A percentile compares a stretch with the other conserved stretches of the same genome.
Conservation (phyloP, 768 basidiomycete species). For the Collybia mongolica region DNA sequence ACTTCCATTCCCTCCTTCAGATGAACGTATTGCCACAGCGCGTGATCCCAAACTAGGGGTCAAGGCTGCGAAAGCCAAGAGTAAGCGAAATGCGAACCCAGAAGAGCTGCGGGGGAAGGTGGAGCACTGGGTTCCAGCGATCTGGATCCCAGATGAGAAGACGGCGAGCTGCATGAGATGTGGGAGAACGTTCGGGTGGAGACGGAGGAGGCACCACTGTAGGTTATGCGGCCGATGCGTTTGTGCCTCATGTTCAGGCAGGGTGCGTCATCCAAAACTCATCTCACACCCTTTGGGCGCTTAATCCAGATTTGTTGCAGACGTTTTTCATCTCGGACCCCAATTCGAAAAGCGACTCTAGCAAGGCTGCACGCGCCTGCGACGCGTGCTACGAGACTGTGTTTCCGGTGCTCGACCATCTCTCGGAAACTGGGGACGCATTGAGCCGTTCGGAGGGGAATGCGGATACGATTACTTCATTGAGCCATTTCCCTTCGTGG, state of each 20-base stretch:
- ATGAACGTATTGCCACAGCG: constrained; percentile 38
- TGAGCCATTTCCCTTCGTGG: constrained; percentile 53
- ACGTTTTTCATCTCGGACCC: constrained; percentile 79
- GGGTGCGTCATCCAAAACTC: constrained; percentile 45
- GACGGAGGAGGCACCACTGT: constrained; percentile 82
- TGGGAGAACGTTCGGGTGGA: constrained; percentile 71
- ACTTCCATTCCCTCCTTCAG: constrained; percentile 61
- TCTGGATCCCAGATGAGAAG: constrained; percentile 90
- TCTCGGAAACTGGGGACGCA: constrained; percentile 12
- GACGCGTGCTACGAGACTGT: constrained; percentile 85
- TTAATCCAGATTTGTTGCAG: constrained; percentile 35
- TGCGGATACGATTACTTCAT: constrained; percentile 44
- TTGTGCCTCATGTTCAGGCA: constrained; percentile 79
- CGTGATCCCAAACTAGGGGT: not conserved
- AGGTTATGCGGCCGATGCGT: constrained; percentile 84
- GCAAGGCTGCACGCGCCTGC: constrained; percentile 75
- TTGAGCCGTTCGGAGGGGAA: constrained; percentile 11
- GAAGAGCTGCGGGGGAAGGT: constrained; percentile 50
- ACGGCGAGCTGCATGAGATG: constrained; percentile 88
- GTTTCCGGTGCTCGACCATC: constrained; percentile 60
- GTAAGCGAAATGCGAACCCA: constrained; percentile 13
- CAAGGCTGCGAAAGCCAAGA: constrained; percentile 10
- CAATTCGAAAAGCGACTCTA: constrained; percentile 37
- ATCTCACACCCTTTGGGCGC: not conserved
- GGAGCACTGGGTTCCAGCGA: constrained; percentile 85